phyloP scores from a whole-genome alignment of 2,329 filamentous ascomycete genomes.

The Aspergillus awamori region DNA sequence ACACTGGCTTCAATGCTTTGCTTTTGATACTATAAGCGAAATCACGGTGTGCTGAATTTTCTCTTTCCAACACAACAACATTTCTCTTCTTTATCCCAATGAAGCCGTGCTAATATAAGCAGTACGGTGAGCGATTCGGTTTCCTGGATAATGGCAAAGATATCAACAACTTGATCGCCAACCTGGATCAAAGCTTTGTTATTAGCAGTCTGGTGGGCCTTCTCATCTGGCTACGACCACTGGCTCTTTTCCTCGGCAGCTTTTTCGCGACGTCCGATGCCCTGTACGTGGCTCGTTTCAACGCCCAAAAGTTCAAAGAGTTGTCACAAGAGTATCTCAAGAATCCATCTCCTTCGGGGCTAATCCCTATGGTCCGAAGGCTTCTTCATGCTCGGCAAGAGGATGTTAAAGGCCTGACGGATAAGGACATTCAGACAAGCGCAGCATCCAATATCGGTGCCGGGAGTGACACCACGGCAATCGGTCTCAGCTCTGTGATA shows the following conservation, averaged over 20 bases:
- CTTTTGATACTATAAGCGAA: conserved; percentile 81
- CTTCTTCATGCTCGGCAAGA: conserved; percentile 31
- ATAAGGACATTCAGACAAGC: conserved; percentile 33
- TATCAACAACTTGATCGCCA: conserved; percentile 44
- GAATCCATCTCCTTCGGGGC: conserved; percentile 19
- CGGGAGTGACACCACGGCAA: conserved; percentile 78
- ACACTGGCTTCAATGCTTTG: conserved; percentile 75
- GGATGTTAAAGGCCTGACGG: conserved; percentile 32
- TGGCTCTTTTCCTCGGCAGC: conserved; percentile 75
- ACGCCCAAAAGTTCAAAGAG: conserved; percentile 26
- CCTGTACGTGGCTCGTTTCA: conserved; percentile 28
- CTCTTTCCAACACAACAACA: too few species aligned
- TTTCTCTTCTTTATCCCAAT: too few species aligned
- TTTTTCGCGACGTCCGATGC: conserved; percentile 26
- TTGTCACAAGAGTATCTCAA: conserved; percentile 15
- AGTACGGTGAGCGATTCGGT: conserved; percentile 72
- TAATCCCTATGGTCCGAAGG: conserved; percentile 22
- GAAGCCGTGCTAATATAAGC: not conserved
- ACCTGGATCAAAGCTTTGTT: conserved; percentile 16
- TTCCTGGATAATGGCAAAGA: conserved; percentile 77
- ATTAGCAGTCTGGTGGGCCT: conserved; percentile 59
- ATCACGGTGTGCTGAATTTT: conserved; percentile 54
- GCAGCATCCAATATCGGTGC: conserved; percentile 55
- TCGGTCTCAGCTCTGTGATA: conserved; percentile 70
- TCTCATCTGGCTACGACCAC: conserved; percentile 69